These are phyloP conservation scores for Diplodia intermedia DNA, from an alignment of 2,329 filamentous ascomycete genomes.

Conservation along the genomic window DNA sequence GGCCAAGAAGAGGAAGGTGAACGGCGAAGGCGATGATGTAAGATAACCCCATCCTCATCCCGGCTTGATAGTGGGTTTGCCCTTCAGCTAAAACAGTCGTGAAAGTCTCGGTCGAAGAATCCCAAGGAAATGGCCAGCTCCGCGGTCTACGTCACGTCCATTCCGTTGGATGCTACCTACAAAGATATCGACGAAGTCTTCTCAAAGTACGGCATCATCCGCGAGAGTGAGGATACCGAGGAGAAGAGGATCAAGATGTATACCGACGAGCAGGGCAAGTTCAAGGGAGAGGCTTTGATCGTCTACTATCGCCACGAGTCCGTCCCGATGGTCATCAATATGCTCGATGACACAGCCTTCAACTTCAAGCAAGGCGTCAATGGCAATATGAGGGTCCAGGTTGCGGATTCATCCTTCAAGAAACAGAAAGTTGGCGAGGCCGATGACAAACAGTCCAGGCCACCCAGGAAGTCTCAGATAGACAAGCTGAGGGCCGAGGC, in stretches of 20 bases:
- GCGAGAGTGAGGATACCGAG: constrained; percentile 90
- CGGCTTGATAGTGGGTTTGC: constrained; percentile 41
- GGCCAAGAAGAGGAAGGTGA: constrained; percentile 18
- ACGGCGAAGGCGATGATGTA: constrained; percentile 17
- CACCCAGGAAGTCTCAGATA: constrained; percentile 70
- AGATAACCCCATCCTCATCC: not conserved
- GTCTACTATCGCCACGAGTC: constrained; percentile 96
- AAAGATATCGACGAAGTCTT: constrained; percentile 86
- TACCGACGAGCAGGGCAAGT: constrained; percentile 76
- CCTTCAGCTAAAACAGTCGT: constrained; percentile 36
- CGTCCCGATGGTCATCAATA: constrained; percentile 82
- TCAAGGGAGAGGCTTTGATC: constrained; percentile 92
- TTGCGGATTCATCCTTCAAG: constrained; percentile 91
- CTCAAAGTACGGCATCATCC: constrained; percentile 88
- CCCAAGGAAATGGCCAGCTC: constrained; percentile 39
- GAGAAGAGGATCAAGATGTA: constrained; percentile 94
- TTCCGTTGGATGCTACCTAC: constrained; percentile 78
- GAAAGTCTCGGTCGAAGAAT: constrained; percentile 8
- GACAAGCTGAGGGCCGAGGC: constrained; percentile 80
- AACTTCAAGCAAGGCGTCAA: constrained; percentile 63
- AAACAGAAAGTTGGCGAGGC: constrained; percentile 72
- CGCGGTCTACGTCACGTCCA: constrained; percentile 81
- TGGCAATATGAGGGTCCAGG: constrained; percentile 77
- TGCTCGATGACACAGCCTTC: constrained; percentile 84
- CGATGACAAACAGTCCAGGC: constrained; percentile 54